Evolutionary conservation across 768 basidiomycete genomes (phyloP), one percentile per base, ranked within the genome.

Genomic region (Naganishia randhawae): DNA sequence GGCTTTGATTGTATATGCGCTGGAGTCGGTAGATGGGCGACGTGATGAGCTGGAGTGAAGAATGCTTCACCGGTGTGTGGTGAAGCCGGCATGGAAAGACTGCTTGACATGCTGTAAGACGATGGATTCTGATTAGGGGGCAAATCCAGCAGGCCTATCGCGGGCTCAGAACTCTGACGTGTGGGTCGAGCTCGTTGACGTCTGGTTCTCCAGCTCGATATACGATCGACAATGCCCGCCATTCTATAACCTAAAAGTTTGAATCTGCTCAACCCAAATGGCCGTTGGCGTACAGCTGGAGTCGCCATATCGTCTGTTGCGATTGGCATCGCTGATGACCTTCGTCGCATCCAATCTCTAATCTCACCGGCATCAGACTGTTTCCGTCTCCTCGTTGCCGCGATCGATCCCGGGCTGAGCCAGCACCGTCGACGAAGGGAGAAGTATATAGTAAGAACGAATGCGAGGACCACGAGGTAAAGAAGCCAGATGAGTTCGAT

Each of bases 401-500:
- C 3, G 8, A 61, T 53, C 11, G 67, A 48, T 22, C 57, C 45
- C 16, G 39, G 63, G 27, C 50, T 68, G 1, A 54, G 42, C 52
- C 63, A 66, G n/a, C 67, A 61, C 16, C 66, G 65, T 32, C 73
- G 63, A 22, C 75, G 66, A 10, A 76, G 39, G 19, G 53, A 63
- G 19, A 68, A 71, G 63, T 71, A 75, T 16, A 73, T 67, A 1
- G 69, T 63, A 11, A 73, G 39, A 3, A 77, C 19, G 27, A 73
- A 17, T 31, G 74, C 72, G 11, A 66, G 50, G 22, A 78, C 61
- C 27, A 73, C 67, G 25, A 64, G 63, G 53, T 75, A 79, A 4
- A 39, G 39, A 27, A 73, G 75, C 77, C 77, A 79, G 10, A 75
- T 13, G 17, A 73, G 69, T 37, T 76, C 72, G 19, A 78, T 73